Percentiles rank a stretch among this genome's conserved stretches.
These are phyloP conservation scores for Prunus armeniaca DNA, from an alignment of 306 rosid species.

Conservation along the genomic window DNA sequence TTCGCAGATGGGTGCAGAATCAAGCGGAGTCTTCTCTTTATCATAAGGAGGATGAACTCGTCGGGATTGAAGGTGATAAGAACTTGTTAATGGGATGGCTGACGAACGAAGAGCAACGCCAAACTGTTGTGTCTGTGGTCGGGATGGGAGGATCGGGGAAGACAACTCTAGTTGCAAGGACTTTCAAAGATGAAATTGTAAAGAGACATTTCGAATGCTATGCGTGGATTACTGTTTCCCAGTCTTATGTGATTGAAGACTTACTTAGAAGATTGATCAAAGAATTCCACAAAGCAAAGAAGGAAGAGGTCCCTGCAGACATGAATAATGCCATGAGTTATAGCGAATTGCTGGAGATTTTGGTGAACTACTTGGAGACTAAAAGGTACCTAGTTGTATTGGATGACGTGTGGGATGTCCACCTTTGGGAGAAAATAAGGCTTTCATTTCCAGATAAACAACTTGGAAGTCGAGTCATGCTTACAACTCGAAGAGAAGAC, in stretches of 20 bases:
- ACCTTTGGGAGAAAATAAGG: not conserved
- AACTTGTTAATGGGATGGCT: not conserved
- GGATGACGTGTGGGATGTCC: conserved; percentile 15
- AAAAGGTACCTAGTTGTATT: conserved; percentile 7
- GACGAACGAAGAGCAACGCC: not conserved
- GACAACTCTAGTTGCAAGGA: not conserved
- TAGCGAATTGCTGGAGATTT: too few species aligned
- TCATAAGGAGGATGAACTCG: not conserved
- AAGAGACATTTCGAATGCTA: not conserved
- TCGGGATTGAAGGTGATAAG: not conserved
- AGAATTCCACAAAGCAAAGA: not conserved
- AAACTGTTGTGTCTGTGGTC: not conserved
- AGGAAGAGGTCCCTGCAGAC: too few species aligned
- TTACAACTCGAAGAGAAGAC: conserved; percentile 19
- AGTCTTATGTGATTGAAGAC: conserved; percentile 17
- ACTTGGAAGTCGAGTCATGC: conserved; percentile 18
- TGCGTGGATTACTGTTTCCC: conserved; percentile 23
- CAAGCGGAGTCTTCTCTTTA: not conserved
- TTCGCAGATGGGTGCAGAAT: not conserved
- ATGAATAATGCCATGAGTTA: too few species aligned
- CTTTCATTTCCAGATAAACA: conserved; percentile 5
- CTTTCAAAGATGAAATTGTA: not conserved
- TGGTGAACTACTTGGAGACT: conserved; percentile 1
- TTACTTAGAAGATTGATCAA: conserved; percentile 21
- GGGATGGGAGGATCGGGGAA: not conserved